Evolutionary conservation across 108 stramenopile species (phyloP), one percentile per base, ranked within the genome.

Genomic region (Nitzschia sp.): DNA sequence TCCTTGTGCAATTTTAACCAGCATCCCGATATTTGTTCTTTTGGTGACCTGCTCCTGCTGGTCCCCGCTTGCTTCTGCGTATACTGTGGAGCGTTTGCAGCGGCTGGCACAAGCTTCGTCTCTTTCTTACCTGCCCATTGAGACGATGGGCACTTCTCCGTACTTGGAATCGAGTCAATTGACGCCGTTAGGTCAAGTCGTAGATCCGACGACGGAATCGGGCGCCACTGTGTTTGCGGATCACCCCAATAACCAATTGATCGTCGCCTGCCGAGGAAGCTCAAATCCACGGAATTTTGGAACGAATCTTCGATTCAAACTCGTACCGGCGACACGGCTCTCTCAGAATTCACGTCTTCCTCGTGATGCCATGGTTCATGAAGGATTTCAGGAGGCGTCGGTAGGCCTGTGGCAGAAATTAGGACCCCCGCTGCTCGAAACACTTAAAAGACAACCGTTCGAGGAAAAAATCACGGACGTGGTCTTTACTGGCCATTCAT

Each of bases 401-500:
- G 15, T 72, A 0, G 85, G 82, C 8, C 66, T 86, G 63, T 86
- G 85, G 85, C 57, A 57, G 6, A 66, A 75, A 48, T 60, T 86
- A 34, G 68, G 53, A 46, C 68, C 58, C 21, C 54, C 71, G 38
- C 46, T 85, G 35, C 61, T 68, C 54, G 66, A 68, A 25, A 54
- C 27, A 11, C 13, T 61, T 2, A 9, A 19, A 51, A 17, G 49
- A 51, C 23, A 24, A 21, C 23, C 75, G 28, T 77, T 76, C 8
- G 69, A 76, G 31, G 80, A 81, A 35, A 83, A 81, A n/a, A 85
- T 90, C 58, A 82, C 58, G 45, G 85, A 90, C 45, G 68, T 85
- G 19, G 75, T 82, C 49, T 85, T 92, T 71, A 85, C 88, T 0
- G 91, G 91, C 0, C 86, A 89, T 64, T 87, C 85, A 25, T 84